phyloP scores from a whole-genome alignment of 495 filamentous ascomycete species.

The Lepraria neglecta region DNA sequence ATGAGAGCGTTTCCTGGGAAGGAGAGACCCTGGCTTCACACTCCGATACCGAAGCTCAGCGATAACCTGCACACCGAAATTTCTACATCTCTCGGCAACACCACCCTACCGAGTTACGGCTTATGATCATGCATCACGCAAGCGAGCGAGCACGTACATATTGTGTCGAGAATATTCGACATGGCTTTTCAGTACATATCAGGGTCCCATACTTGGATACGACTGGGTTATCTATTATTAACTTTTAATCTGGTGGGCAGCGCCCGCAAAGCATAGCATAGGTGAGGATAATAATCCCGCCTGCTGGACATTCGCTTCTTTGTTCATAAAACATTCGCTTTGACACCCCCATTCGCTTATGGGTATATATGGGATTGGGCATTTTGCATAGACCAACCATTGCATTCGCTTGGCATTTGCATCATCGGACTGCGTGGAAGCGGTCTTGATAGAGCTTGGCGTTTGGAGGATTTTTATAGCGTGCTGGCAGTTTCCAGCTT shows the following conservation, averaged over 20 bases:
- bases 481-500: not conserved
- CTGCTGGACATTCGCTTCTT: slow-evolving; percentile 17
- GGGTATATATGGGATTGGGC: slow-evolving; percentile 6
- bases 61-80: slow-evolving; percentile 23
- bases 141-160: not conserved
- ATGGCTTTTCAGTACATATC: not conserved
- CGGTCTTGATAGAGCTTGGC: slow-evolving; percentile 5
- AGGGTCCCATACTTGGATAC: slow-evolving; percentile 9
- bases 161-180: not conserved
- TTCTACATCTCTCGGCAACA: slow-evolving; percentile 9
- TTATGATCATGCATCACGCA: slow-evolving; percentile 4
- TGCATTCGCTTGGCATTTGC: slow-evolving; percentile 22
- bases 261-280: slow-evolving; percentile 5
- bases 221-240: slow-evolving; percentile 5
- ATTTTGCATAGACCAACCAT: slow-evolving; percentile 9
- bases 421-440: not conserved
- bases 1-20: slow-evolving; percentile 59
- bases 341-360: slow-evolving; percentile 17
- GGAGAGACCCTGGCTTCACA: slow-evolving; percentile 52
- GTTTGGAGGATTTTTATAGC: slow-evolving; percentile 7
- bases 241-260: slow-evolving; percentile 13
- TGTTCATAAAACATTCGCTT: slow-evolving; percentile 1
- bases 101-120: slow-evolving; percentile 3
- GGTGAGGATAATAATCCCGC: slow-evolving; percentile 2
- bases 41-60: slow-evolving; percentile 47